Evolutionary conservation across 1,139 yeast genomes (phyloP).

Genomic region (Sugiyamaella novakii): DNA sequence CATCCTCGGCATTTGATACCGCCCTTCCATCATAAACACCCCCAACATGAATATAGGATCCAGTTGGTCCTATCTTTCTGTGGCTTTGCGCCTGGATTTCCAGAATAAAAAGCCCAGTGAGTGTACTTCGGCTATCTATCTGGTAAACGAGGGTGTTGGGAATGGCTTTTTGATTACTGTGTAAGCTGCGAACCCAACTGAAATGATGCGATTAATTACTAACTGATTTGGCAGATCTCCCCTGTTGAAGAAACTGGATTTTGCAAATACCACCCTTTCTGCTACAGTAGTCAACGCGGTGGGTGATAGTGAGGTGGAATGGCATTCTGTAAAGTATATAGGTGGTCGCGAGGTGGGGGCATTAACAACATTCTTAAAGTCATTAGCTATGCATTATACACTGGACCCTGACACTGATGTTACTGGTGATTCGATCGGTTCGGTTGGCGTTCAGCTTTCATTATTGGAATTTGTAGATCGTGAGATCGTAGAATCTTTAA

Average conservation of each 20-base stretch:
- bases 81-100: conserved; percentile 23
- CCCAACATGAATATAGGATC: neutral
- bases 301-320: conserved; percentile 26
- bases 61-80: conserved; percentile 22
- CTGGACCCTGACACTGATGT: conserved; percentile 21
- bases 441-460: neutral
- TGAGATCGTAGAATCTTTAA: neutral
- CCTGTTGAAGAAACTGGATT: conserved; percentile 16
- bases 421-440: neutral
- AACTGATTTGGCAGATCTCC: conserved; percentile 22
- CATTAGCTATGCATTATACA: conserved; percentile 25
- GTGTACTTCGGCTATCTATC: conserved; percentile 25
- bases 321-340: conserved; percentile 22
- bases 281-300: conserved; percentile 4
- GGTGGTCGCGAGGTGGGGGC: conserved; percentile 11
- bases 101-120: conserved; percentile 11
- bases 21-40: too few relatives aligned
- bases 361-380: conserved; percentile 16
- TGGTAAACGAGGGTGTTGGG: conserved; percentile 7
- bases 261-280: conserved; percentile 1
- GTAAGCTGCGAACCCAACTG: conserved; percentile 10
- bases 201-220: neutral
- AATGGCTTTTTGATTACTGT: conserved; percentile 20
- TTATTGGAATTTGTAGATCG: conserved; percentile 3
- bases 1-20: too few relatives aligned